A percentile compares a stretch with the other conserved stretches of the same genome.
Evolutionary conservation across 148 eudicot genomes (phyloP).

Genomic region (Dianthus caryophyllus): DNA sequence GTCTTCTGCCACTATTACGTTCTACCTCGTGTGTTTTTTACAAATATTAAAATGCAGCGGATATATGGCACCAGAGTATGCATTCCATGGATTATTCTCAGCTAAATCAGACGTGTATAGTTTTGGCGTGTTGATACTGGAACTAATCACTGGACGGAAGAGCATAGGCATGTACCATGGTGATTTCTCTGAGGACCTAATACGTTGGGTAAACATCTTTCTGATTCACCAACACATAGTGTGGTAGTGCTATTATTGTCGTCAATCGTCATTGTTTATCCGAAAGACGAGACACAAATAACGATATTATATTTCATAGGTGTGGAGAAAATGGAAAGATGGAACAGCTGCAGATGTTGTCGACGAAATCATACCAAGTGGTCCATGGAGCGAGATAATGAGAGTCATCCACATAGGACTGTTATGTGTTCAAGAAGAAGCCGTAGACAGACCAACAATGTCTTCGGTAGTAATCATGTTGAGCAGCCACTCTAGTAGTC

Average conservation of each 20-base stretch:
- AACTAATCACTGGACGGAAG: constrained; percentile 39
- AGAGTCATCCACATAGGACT: constrained; percentile 35
- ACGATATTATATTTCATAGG: constrained; percentile 14
- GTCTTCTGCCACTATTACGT: background rate
- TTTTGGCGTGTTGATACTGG: constrained; percentile 48
- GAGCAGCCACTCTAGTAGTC: constrained; percentile 23
- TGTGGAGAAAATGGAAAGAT: constrained; percentile 39
- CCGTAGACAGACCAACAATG: constrained; percentile 35
- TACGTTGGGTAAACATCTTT: constrained; percentile 19
- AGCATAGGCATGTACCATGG: constrained; percentile 5
- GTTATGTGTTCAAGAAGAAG: constrained; percentile 34
- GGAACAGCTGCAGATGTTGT: constrained; percentile 19
- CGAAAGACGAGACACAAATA: background rate
- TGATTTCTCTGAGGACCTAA: constrained; percentile 8
- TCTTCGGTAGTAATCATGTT: constrained; percentile 35
- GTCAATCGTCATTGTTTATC: background rate
- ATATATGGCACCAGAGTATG: constrained; percentile 61
- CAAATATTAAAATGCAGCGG: constrained; percentile 32
- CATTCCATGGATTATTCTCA: constrained; percentile 38
- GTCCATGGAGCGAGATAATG: constrained; percentile 19
- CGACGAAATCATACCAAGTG: constrained; percentile 18
- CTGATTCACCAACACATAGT: background rate
- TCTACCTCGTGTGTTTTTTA: background rate
- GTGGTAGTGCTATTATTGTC: background rate
- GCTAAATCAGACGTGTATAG: constrained; percentile 52